Evolutionary conservation across 1,139 yeast genomes (phyloP), one percentile per base, ranked within the genome.

Genomic region (Taphrina betulina): DNA sequence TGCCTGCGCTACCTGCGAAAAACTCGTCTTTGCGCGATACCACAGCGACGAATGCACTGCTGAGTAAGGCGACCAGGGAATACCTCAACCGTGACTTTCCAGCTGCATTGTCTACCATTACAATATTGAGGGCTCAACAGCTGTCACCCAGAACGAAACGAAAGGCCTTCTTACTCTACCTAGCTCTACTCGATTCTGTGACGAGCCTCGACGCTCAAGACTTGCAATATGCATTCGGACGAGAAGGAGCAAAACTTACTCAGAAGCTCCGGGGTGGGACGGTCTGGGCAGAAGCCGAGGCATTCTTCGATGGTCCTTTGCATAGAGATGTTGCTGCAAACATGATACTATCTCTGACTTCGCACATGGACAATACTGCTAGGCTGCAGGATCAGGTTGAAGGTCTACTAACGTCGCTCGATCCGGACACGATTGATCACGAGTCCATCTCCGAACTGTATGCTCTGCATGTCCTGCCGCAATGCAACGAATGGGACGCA

Each of bases 401-500:
- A 34, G 46, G 36, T 5, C 40, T 40, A 28, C 46, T 50, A 20
- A 38, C 54, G 5, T 22, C 35, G 40, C 45, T 50, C 4, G 46
- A 29, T 19, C 45, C 46, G 0, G 54, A 50, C 16, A 20, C 54
- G 16, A 5, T 46, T 14, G 38, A 28, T 3, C 31, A 38, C 29
- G 54, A 50, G 7, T 14, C 37, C 31, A 29, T 42, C 8, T 29
- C 44, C 24, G 57, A 53, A 29, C 46, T 53, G 7, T 53, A 53
- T 22, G 48, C 53, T 8, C 45, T 53, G 34, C 57, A 45, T 35
- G 53, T 53, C 5, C 40, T 53, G 12, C 57, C 57, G 24, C 40
- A 41, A 12, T 45, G 45, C 29, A 31, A 38, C 8, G 53, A 44
- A 17, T 53, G 57, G 57, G 53, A 44, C 17, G 50, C 40, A 17